Base-by-base conservation (phyloP, 768 basidiomycete genomes). In the Kwoniella sp. region DNA sequence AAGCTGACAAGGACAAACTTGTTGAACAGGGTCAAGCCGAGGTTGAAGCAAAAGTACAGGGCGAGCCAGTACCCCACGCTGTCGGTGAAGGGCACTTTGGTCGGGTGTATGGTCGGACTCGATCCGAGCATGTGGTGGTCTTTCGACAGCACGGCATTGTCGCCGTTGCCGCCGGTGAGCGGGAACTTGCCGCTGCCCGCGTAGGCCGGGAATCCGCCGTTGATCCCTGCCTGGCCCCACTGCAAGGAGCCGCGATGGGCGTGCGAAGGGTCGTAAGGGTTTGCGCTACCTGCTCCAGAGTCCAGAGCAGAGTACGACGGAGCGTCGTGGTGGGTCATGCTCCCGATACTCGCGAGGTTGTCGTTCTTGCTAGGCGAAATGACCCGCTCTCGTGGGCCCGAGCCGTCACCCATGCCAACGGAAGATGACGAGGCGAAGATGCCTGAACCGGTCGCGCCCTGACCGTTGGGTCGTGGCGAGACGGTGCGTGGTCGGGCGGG, bases 11-110 rank as follows among this genome's bases (percentile, higher is more conserved):
- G 83, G 15, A 98, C 84, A 31, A 82, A 80, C 75, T 99, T 99
- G 81, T 99, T 99, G 76, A 89, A 95, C 37, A 99, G 77, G 7
- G 93, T 98, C 59, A 99, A 81, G 10, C 82, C 81, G 25, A 98
- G 83, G 75, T 96, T 98, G 80, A 92, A 86, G 55, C 77, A 73
- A 68, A 99, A 96, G 77, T 95, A 98, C 56, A 89, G 77, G 3
- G 73, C 61, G 15, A 96, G 80, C 88, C 88, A 91, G 48, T 70
- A 76, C 17, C 62, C 70, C 41, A 66, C 60, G n/a, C 40, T 43
- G 31, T 55, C 53, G 22, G 44, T 54, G 23, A 54, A 54, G n/a
- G 52, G 52, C 22, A 54, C 52, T 31, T 39, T 46, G 10, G 32
- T 43, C 10, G 52, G 52, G 20, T 54, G 52, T 12, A 54, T 39